These are phyloP conservation scores for Mucor sp. DNA, from an alignment of 371 early-diverging fungal genomes.

Conservation along the genomic window DNA sequence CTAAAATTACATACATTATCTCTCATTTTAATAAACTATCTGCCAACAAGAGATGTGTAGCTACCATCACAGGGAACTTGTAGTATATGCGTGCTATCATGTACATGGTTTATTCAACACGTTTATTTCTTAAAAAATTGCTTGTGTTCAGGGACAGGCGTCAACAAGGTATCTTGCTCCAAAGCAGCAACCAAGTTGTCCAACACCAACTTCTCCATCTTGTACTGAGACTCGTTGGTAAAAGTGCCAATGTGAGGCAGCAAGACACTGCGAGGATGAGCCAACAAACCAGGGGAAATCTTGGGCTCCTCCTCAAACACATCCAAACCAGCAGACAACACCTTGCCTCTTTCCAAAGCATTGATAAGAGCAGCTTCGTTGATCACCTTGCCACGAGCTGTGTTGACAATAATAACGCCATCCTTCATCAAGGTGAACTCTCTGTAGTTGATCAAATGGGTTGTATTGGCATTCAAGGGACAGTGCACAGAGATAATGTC, in stretches of 20 bases:
- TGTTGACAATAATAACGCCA: slow-evolving; percentile 59
- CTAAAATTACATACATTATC: neutral
- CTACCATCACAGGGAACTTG: too few relatives aligned
- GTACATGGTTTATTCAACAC: too few relatives aligned
- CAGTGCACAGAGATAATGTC: slow-evolving; percentile 64
- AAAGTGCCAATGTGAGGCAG: slow-evolving; percentile 53
- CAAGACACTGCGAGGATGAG: slow-evolving; percentile 41
- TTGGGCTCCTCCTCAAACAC: slow-evolving; percentile 62
- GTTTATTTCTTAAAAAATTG: slow-evolving; percentile 24
- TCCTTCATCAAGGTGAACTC: slow-evolving; percentile 58
- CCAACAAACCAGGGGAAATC: slow-evolving; percentile 40
- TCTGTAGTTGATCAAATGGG: slow-evolving; percentile 46
- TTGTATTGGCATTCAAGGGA: slow-evolving; percentile 54
- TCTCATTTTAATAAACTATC: neutral
- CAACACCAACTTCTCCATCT: slow-evolving; percentile 46
- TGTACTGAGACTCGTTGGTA: slow-evolving; percentile 43
- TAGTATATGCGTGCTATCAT: too few relatives aligned
- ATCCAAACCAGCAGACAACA: slow-evolving; percentile 60
- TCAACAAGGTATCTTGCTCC: slow-evolving; percentile 30
- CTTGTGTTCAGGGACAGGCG: slow-evolving; percentile 47
- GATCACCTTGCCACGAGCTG: slow-evolving; percentile 63
- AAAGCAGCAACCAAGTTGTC: slow-evolving; percentile 41
- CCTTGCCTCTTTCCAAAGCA: slow-evolving; percentile 57
- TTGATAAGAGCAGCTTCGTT: slow-evolving; percentile 55
- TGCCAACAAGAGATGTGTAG: too few relatives aligned